Conservation (phyloP, 2,329 filamentous ascomycete genomes). For the Neobulgaria alba region DNA sequence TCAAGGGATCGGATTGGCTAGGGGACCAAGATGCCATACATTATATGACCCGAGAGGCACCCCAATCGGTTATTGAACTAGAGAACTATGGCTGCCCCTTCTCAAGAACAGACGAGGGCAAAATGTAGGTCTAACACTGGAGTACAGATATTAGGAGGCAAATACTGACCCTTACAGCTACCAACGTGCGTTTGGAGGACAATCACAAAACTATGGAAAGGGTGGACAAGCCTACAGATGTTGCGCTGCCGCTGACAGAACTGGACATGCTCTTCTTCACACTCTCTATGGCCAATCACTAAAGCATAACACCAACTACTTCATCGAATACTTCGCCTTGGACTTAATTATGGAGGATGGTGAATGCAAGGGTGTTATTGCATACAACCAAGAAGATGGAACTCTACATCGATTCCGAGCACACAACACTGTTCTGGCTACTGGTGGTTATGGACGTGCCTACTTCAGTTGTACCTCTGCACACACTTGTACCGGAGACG, state of each 20-base stretch:
- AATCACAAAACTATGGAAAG: conserved; percentile 91
- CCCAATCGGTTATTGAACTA: conserved; percentile 83
- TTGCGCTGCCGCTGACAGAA: conserved; percentile 93
- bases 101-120: conserved; percentile 90
- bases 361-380: conserved; percentile 90
- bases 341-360: conserved; percentile 97
- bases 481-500: conserved; percentile 97
- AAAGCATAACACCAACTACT: conserved; percentile 98
- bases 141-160: neutral
- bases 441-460: conserved; percentile 92
- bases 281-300: conserved; percentile 97
- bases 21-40: conserved; percentile 97
- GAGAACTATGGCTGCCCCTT: conserved; percentile 98
- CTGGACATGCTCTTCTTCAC: conserved; percentile 93
- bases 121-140: conserved; percentile 58
- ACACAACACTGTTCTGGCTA: conserved; percentile 93
- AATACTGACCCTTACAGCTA: conserved; percentile 47
- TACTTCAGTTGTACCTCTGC: conserved; percentile 99
- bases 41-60: conserved; percentile 96
- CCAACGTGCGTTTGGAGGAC: conserved; percentile 96
- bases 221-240: conserved; percentile 90
- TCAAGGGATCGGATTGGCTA: conserved; percentile 96
- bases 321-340: conserved; percentile 97
- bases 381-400: conserved; percentile 98
- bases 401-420: conserved; percentile 95